Base-by-base conservation (phyloP, 441 rosid genomes). In the Croton laevigatus region DNA sequence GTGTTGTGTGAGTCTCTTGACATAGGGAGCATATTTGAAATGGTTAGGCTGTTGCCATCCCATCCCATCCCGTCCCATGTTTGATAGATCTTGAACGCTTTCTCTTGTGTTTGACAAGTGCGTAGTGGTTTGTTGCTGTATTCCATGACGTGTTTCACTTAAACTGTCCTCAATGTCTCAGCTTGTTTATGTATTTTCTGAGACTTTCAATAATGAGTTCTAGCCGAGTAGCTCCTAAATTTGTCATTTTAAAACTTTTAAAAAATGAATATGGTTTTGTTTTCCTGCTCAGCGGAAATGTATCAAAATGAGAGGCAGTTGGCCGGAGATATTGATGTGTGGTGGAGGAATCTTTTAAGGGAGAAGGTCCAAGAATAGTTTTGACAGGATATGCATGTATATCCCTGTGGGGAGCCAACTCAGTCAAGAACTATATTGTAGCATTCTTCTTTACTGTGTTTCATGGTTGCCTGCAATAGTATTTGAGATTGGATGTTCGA, bases 1-100 rank as follows among this genome's bases (percentile, higher is more conserved):
- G 10, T 54, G 65, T 37, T 68, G 80, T 63, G 37, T 62, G 38
- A 27, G 32, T 27, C 32, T 27, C 32, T 27, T 27, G 32, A 45
- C 38, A 59, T 46, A 54, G 53, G 62, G 49, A 13, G 36, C 38
- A n/a, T 72, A 44, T 51, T 68, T 53, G 23, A 14, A 40, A 13
- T 40, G 9, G 54, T 61, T 44, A 23, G 8, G 11, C 23, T 62
- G 38, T 46, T 23, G 68, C 65, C 46, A 57, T 65, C 19, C 14
- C 1, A 16, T 62, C 32, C 32, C 32, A 27, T 27, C 32, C n/a
- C 46, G 63, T 65, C 19, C 14, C 1, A 16, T 62, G 5, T 12
- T 59, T 37, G 48, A 20, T 53, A 22, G 38, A 45, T 51, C 16
- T 68, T 40, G 53, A 68, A 55, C 16, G 12, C 44, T 40, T 40